Evolutionary conservation across 306 rosid species (phyloP), one percentile per base, ranked within the genome.

Genomic region (Sophora flavescens): DNA sequence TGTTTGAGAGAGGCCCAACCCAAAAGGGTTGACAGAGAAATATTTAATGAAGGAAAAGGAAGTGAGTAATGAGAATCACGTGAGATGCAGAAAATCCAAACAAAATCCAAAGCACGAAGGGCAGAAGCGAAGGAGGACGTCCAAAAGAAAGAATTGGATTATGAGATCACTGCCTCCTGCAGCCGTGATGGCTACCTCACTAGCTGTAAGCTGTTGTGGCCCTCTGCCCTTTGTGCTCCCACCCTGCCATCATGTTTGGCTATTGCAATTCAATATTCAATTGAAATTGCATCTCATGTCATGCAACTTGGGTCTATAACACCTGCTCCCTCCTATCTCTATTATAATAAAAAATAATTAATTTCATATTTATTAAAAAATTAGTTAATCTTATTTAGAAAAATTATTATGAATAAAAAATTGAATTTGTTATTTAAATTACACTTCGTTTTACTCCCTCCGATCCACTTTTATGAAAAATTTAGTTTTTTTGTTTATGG

Each of bases 61-160:
- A 18, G 41, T 8, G 50, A 70, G 77, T 78, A 26, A 83, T 61
- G 79, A 84, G 80, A 70, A 75, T 92, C 93, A 87, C 93, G 96
- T 79, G 97, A 88, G 83, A 84, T 78, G 48, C 72, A 82, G 74
- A 82, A 85, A 85, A 86, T 87, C 90, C 81, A 80, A 70, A 76
- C 61, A 78, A 89, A 83, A 85, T 85, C 91, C 63, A 76, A 70
- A 65, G 77, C 65, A 77, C 44, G 41, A 50, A 18, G 38, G 38
- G 65, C 56, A 81, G 59, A 67, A 60, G 30, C 52, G 72, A 78
- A 69, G 8, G 42, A 22, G 32, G 1, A 48, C 4, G 32, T 16
- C 47, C 16, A 26, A 58, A 68, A 59, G n/a, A 61, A 71, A 67
- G 53, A 22, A 22, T 22, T 38, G 63, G 85, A 76, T 83, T 66